Conservation (phyloP, 176 grass and related monocot genomes). For the Eragrostis curvula region DNA sequence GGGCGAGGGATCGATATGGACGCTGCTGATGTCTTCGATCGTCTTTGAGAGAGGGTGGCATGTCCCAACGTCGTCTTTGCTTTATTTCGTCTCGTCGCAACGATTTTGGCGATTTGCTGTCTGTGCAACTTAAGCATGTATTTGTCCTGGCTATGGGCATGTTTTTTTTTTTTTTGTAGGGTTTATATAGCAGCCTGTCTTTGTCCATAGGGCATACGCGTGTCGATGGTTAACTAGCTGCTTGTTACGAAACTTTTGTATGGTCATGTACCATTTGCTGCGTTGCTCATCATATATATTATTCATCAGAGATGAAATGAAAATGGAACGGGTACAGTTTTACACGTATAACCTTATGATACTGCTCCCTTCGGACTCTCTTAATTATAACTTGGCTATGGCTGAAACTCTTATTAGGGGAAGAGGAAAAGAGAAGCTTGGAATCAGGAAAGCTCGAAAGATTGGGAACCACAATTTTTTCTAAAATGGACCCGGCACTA, state of each 20-base stretch:
- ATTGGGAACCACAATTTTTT: background rate
- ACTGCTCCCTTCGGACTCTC: too few relatives aligned
- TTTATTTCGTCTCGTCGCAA: conserved; percentile 39
- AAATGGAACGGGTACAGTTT: too few relatives aligned
- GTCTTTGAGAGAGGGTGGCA: background rate
- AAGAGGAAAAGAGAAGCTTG: background rate
- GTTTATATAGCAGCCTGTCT: background rate
- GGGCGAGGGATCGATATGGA: conserved; percentile 10
- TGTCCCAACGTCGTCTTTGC: conserved; percentile 24
- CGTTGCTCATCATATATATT: background rate
- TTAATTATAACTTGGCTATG: background rate
- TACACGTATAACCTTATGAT: too few relatives aligned
- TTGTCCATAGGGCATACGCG: background rate
- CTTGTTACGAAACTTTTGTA: background rate
- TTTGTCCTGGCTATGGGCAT: conserved; percentile 5
- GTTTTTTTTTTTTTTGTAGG: background rate
- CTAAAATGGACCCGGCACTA: background rate
- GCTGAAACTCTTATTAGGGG: background rate
- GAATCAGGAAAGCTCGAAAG: background rate
- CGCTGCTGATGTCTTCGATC: conserved; percentile 12
- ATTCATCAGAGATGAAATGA: background rate
- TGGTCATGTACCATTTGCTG: background rate
- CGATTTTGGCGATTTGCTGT: conserved; percentile 45
- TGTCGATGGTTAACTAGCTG: conserved; percentile 15
- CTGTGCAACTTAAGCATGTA: background rate